Percentiles rank a stretch among this genome's conserved stretches.
Evolutionary conservation across 2,329 filamentous ascomycete species (phyloP).

Genomic region (Colletotrichum brevisporum): DNA sequence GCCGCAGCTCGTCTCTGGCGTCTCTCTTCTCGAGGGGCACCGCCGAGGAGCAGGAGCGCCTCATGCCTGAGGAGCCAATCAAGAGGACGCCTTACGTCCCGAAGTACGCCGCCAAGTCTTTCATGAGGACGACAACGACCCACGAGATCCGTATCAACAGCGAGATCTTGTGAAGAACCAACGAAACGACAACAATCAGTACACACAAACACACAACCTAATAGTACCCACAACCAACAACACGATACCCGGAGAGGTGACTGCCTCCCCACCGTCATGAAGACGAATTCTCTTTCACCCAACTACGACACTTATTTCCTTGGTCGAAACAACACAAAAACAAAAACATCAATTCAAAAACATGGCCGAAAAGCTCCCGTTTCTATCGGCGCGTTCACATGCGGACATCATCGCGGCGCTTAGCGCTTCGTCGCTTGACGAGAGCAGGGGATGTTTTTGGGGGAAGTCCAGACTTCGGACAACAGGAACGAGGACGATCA

Average conservation of each 20-base stretch:
- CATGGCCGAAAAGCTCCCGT: background rate
- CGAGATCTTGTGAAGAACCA: slow-evolving; percentile 45
- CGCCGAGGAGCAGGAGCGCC: slow-evolving; percentile 27
- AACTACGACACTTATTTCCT: slow-evolving; percentile 1
- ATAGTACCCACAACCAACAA: background rate
- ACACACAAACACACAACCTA: background rate
- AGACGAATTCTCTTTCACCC: background rate
- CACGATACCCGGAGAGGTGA: slow-evolving; percentile 15
- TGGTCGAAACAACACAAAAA: background rate
- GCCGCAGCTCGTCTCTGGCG: slow-evolving; percentile 27
- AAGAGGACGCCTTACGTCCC: slow-evolving; percentile 46
- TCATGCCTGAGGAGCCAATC: slow-evolving; percentile 29
- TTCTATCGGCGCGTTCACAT: background rate
- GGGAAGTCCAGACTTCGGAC: background rate
- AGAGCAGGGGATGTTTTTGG: background rate
- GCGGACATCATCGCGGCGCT: slow-evolving; percentile 17
- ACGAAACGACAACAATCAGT: background rate
- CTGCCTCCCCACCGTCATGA: background rate
- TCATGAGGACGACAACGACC: slow-evolving; percentile 59
- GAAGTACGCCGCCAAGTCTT: slow-evolving; percentile 57
- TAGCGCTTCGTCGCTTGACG: slow-evolving; percentile 17
- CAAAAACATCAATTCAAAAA: background rate
- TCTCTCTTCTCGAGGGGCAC: slow-evolving; percentile 22
- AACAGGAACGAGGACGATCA: background rate
- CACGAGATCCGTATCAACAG: slow-evolving; percentile 55